A percentile compares a stretch with the other conserved stretches of the same genome.
These are phyloP conservation scores for Fusarium coicis DNA, from an alignment of 2,329 filamentous ascomycete species.

Conservation along the genomic window DNA sequence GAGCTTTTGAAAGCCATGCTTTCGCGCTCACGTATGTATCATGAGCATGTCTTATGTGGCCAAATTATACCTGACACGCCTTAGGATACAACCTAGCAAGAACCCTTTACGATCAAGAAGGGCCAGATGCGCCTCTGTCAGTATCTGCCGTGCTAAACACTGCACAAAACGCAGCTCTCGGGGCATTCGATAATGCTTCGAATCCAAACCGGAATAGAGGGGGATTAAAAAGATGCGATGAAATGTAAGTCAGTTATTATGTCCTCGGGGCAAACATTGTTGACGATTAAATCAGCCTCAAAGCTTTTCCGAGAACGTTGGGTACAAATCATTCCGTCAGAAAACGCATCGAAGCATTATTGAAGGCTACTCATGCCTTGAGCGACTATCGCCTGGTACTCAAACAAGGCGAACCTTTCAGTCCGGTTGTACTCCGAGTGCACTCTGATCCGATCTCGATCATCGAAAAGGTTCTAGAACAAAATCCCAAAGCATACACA, in stretches of 20 bases:
- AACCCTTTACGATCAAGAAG: slow-evolving; percentile 68
- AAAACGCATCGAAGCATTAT: slow-evolving; percentile 69
- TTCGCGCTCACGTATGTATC: slow-evolving; percentile 65
- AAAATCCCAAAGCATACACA: slow-evolving; percentile 79
- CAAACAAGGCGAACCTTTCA: slow-evolving; percentile 83
- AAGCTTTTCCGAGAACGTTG: slow-evolving; percentile 71
- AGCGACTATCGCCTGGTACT: slow-evolving; percentile 81
- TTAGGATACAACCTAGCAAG: slow-evolving; percentile 71
- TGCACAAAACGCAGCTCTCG: slow-evolving; percentile 71
- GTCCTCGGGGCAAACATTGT: background rate
- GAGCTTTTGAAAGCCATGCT: slow-evolving; percentile 78
- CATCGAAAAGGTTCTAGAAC: slow-evolving; percentile 77
- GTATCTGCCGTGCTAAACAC: slow-evolving; percentile 65
- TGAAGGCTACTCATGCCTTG: slow-evolving; percentile 78
- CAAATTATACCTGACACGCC: slow-evolving; percentile 9
- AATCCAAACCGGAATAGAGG: slow-evolving; percentile 83
- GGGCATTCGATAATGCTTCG: slow-evolving; percentile 82
- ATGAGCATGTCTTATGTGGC: background rate
- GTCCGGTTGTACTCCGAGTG: slow-evolving; percentile 80
- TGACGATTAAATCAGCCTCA: slow-evolving; percentile 60
- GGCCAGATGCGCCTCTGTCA: slow-evolving; percentile 60
- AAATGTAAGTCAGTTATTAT: slow-evolving; percentile 66
- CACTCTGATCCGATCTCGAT: slow-evolving; percentile 80
- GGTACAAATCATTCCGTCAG: slow-evolving; percentile 60
- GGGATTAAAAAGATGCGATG: slow-evolving; percentile 79